Percentiles rank a stretch among this genome's conserved stretches.
phyloP scores from a whole-genome alignment of 164 flowering plant species.

The Warburgia ugandensis region DNA sequence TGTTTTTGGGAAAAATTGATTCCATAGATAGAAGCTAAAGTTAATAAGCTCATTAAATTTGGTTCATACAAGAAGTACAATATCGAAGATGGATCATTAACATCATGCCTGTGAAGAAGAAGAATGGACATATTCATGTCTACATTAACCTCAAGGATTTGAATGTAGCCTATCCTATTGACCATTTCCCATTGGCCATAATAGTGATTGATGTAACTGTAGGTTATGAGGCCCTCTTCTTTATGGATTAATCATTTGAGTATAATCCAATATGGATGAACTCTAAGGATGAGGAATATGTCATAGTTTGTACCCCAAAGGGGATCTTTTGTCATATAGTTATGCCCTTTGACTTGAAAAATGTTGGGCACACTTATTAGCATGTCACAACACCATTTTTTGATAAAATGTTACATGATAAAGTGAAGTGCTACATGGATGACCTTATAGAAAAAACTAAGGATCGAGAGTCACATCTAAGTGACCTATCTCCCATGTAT shows the following conservation, averaged over 20 bases:
- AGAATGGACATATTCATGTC: not conserved
- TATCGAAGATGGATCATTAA: not conserved
- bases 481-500: not conserved
- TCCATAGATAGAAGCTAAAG: not conserved
- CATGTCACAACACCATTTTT: not conserved
- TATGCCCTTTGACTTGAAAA: not conserved
- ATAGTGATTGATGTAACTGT: too few species aligned
- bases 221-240: too few species aligned
- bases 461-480: not conserved
- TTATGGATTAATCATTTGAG: too few species aligned
- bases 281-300: too few species aligned
- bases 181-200: not conserved
- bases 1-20: too few species aligned
- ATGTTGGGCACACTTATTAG: not conserved
- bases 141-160: not conserved
- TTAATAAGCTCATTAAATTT: not conserved
- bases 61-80: not conserved
- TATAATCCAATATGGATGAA: too few species aligned
- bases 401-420: not conserved
- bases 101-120: not conserved
- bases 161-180: not conserved
- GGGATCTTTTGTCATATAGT: not conserved
- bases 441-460: not conserved
- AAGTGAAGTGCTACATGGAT: not conserved
- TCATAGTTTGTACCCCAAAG: too few species aligned